Base-by-base conservation (phyloP, 805 yeast species). In the Hemisphaericaspora nanyangensis region DNA sequence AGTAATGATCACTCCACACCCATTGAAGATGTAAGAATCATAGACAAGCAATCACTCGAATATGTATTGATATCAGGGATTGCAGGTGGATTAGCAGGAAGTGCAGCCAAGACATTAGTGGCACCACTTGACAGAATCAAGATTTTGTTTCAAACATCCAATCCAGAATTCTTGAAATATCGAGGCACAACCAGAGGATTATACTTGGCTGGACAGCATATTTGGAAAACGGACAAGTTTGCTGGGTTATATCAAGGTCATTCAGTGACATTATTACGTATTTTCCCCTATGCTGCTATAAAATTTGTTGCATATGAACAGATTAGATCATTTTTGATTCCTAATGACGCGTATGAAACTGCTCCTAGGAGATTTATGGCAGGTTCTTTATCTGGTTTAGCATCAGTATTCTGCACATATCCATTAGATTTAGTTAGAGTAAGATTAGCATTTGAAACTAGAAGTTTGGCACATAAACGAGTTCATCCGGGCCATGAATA, bases 221-320 rank as follows among this genome's bases (percentile, higher is more conserved):
- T 93, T 18, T 78, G 78, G 64, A 40, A 50, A 6, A 70, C 65
- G 36, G 93, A 88, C 58, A 98, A 98, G 13, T 34, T 80, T 1
- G 46, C 65, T 31, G 99, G 99, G 1, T 76, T 93, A 39, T 91
- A 80, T 58, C 96, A 91, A 54, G 99, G 99, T 29, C 99, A 93
- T 59, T 86, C 95, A 4, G 96, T 95, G 1, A 93, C 99, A 0
- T 65, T 93, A 36, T 60, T 90, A 31, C 72, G 99, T 45, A 87
- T 93, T 3, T 91, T 93, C 59, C 99, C 99, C 1, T 93, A 93
- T 59, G 97, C 99, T 4, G 96, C 96, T 8, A 85, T 93, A 54
- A 93, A 93, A 59, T 93, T 91, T 60, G 96, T 93, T 12, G 90
- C 95, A 7, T 93, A 93, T 61, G 99, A 93, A 63, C 98, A 93